Conservation (phyloP, 306 rosid genomes). For the Oxytropis ochrocephala region DNA sequence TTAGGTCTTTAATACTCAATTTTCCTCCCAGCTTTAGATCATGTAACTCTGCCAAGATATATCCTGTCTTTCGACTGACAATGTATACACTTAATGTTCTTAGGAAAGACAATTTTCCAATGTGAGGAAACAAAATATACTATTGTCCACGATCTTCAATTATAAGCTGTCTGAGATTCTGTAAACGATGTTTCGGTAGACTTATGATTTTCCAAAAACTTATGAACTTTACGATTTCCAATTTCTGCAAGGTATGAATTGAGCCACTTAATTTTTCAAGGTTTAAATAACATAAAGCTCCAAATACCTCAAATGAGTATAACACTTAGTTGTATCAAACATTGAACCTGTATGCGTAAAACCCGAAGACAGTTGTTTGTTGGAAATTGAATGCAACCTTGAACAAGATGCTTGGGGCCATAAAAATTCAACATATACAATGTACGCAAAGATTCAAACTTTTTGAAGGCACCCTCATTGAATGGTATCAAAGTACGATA, state of each 20-base stretch:
- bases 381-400: not conserved
- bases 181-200: not conserved
- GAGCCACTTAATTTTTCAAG: not conserved
- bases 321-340: not conserved
- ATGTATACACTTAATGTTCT: not conserved
- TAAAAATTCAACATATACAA: not conserved
- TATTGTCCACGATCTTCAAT: not conserved
- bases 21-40: not conserved
- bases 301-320: conserved; percentile 8
- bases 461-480: not conserved
- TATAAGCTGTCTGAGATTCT: conserved; percentile 10
- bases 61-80: not conserved
- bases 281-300: not conserved
- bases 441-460: not conserved
- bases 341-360: not conserved
- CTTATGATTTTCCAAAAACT: not conserved
- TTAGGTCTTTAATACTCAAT: not conserved
- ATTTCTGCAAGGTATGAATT: not conserved
- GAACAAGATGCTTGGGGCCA: not conserved
- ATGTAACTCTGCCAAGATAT: not conserved
- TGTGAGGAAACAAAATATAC: not conserved
- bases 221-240: not conserved
- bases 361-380: not conserved
- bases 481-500: not conserved
- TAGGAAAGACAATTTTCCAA: not conserved